Evolutionary conservation across 1,284 basidiomycete species (phyloP).

Genomic region (Cystobasidium sp.): DNA sequence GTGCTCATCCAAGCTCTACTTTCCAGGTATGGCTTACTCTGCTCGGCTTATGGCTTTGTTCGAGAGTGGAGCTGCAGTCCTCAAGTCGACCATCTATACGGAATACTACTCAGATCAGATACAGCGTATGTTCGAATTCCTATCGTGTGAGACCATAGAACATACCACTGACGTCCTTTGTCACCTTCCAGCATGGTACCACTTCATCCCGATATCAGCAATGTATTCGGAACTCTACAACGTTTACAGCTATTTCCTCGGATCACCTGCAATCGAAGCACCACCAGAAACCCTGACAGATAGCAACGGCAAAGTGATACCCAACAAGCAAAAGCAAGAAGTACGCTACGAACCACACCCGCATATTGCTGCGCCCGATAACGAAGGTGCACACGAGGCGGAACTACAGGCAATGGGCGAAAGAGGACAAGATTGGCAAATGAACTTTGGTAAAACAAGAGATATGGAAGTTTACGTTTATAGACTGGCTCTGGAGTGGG

Average conservation of each 20-base stretch:
- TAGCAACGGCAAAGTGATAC: not conserved
- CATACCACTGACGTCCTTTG: not conserved
- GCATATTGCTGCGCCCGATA: constrained; percentile 56
- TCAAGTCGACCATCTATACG: constrained; percentile 86
- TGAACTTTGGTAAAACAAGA: constrained; percentile 72
- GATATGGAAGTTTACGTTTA: constrained; percentile 84
- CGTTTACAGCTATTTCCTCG: constrained; percentile 58
- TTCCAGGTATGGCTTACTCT: constrained; percentile 92
- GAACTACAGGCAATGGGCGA: constrained; percentile 76
- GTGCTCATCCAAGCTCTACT: constrained; percentile 60
- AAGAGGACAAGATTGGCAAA: constrained; percentile 86
- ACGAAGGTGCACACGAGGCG: constrained; percentile 67
- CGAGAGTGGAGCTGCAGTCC: constrained; percentile 80
- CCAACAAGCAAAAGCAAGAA: constrained; percentile 69
- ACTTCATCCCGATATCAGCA: constrained; percentile 86
- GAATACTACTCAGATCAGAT: constrained; percentile 70
- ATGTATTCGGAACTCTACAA: constrained; percentile 89
- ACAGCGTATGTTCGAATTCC: constrained; percentile 57
- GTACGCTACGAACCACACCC: constrained; percentile 62
- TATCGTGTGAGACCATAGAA: not conserved
- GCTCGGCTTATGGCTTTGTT: constrained; percentile 84
- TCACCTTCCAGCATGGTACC: constrained; percentile 67
- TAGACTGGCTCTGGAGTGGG: constrained; percentile 84
- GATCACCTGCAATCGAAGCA: constrained; percentile 12
- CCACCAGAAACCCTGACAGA: not conserved